phyloP scores from a whole-genome alignment of 352 stramenopile genomes.

The Albugo candida region DNA sequence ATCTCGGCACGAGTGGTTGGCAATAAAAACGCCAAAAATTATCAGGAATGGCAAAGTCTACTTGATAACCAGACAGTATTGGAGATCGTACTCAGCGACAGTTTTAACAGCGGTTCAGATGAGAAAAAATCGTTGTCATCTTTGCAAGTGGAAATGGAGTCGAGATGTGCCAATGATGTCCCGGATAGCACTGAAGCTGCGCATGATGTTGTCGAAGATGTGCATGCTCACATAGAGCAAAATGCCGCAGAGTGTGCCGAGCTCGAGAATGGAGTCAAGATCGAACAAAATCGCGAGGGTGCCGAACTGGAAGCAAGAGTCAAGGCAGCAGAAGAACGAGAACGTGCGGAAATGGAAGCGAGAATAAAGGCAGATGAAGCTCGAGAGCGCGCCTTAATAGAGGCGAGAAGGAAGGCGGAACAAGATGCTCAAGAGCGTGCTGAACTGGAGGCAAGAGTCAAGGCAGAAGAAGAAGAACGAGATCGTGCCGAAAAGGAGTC shows the following conservation, averaged over 20 bases:
- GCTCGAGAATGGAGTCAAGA: not conserved
- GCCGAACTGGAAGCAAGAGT: not conserved
- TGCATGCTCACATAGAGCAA: not conserved
- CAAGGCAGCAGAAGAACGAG: not conserved
- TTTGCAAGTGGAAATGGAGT: too few species aligned
- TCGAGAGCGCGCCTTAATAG: constrained; percentile 8
- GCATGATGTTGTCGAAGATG: not conserved
- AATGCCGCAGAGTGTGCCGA: not conserved
- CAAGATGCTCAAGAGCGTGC: not conserved
- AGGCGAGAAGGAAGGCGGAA: not conserved
- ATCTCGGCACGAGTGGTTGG: constrained; percentile 51
- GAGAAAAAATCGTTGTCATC: not conserved
- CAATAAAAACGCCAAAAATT: constrained; percentile 31
- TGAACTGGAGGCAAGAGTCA: not conserved
- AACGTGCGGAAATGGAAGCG: not conserved
- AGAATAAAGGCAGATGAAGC: constrained; percentile 2
- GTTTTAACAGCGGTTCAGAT: not conserved
- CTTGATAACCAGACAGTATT: constrained; percentile 44
- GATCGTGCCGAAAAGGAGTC: constrained; percentile 5
- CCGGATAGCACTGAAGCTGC: not conserved
- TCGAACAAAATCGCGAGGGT: too few species aligned
- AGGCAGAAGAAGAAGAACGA: not conserved
- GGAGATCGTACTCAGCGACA: constrained; percentile 17
- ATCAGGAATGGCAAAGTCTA: constrained; percentile 46
- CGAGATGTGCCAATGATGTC: not conserved